phyloP scores from a whole-genome alignment of 345 rosid species.

The Acer negundo region DNA sequence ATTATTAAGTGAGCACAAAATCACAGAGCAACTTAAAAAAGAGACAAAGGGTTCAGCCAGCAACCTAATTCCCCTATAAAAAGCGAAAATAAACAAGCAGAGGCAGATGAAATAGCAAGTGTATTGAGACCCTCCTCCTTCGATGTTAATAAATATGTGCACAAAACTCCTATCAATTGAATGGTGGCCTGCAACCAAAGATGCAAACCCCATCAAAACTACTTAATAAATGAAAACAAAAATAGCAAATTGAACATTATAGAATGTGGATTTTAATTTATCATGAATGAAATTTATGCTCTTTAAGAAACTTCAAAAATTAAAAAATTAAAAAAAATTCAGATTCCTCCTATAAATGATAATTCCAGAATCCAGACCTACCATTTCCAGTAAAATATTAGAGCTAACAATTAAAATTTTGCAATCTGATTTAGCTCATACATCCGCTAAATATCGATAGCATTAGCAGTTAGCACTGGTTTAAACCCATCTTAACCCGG shows the following conservation, averaged over 20 bases:
- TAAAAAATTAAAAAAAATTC: no score
- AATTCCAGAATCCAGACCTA: neutral
- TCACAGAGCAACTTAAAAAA: neutral
- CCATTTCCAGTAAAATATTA: neutral
- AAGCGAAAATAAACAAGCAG: conserved; percentile 28
- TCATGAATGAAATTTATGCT: neutral
- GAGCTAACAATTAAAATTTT: neutral
- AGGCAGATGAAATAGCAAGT: conserved; percentile 23
- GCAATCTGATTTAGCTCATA: neutral
- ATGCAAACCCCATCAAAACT: neutral
- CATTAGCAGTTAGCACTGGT: neutral
- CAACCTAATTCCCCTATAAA: conserved; percentile 38
- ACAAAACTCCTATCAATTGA: conserved; percentile 28
- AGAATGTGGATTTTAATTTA: neutral
- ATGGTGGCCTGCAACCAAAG: conserved; percentile 33
- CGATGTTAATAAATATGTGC: neutral
- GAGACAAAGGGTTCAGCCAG: neutral
- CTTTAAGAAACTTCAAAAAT: neutral
- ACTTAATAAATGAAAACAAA: neutral
- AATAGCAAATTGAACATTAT: neutral
- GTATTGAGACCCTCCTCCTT: conserved; percentile 16
- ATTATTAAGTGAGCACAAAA: neutral
- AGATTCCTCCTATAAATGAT: neutral
- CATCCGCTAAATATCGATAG: neutral
- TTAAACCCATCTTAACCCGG: neutral